Evolutionary conservation across 441 rosid species (phyloP).

Genomic region (Syzygium malaccense): DNA sequence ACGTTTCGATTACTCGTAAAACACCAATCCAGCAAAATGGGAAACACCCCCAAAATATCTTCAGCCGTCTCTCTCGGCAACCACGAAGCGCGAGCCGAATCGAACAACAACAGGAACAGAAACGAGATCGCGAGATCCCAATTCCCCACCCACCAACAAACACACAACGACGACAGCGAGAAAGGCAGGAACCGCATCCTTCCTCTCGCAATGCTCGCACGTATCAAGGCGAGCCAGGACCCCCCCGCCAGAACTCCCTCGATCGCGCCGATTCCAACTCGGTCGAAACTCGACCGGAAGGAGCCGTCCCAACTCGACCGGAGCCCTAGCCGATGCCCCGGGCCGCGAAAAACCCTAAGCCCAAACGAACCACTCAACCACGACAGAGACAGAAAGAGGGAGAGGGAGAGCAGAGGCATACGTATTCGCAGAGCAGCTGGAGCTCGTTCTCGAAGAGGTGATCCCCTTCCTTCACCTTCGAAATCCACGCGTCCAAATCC

Average conservation of each 20-base stretch:
- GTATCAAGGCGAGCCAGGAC: background rate
- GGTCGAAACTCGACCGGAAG: background rate
- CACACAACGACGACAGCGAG: background rate
- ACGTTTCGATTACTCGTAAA: background rate
- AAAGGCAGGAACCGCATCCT: background rate
- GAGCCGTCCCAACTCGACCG: background rate
- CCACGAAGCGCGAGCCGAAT: background rate
- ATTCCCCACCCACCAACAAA: background rate
- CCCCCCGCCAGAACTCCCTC: background rate
- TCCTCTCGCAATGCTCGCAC: background rate
- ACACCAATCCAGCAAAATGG: background rate
- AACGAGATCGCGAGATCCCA: background rate
- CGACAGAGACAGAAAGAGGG: background rate
- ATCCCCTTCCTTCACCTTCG: constrained; percentile 94
- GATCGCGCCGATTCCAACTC: background rate
- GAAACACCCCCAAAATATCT: background rate
- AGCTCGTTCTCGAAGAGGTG: constrained; percentile 96
- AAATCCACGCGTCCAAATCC: constrained; percentile 99
- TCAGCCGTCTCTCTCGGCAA: background rate
- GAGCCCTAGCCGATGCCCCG: background rate
- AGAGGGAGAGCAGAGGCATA: constrained; percentile 12
- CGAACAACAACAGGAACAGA: background rate
- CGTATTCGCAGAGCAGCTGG: constrained; percentile 98
- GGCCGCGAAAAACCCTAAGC: background rate
- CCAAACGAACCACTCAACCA: background rate